Percentiles rank a stretch among this genome's conserved stretches.
Evolutionary conservation across 345 rosid species (phyloP).

Genomic region (Rhodamnia rubescens): DNA sequence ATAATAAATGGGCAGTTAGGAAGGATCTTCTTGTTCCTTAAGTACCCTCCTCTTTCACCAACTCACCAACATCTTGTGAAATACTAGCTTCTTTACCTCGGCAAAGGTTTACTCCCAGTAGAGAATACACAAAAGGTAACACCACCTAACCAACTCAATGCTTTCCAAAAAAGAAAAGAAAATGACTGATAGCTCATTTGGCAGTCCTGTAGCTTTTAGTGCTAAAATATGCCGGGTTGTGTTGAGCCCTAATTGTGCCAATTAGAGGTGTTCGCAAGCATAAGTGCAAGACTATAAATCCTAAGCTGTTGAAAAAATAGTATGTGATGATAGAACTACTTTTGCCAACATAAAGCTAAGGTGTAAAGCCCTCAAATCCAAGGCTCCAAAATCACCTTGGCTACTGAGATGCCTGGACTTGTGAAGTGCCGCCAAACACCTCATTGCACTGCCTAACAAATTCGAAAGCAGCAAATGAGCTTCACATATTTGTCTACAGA

Average conservation of each 20-base stretch:
- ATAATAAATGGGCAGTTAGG: slow-evolving; percentile 22
- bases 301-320: neutral
- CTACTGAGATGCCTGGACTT: neutral
- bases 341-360: neutral
- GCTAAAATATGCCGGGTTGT: neutral
- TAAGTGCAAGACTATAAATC: neutral
- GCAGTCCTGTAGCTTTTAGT: neutral
- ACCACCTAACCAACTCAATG: neutral
- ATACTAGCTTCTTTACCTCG: neutral
- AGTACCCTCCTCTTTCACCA: slow-evolving; percentile 10
- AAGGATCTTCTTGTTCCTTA: slow-evolving; percentile 3
- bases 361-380: neutral
- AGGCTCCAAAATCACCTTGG: neutral
- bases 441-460: neutral
- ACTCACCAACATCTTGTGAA: slow-evolving; percentile 7
- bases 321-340: neutral
- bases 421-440: neutral
- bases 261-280: neutral
- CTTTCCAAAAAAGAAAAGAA: neutral
- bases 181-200: neutral
- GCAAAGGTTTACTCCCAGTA: neutral
- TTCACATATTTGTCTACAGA: neutral
- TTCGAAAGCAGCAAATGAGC: neutral
- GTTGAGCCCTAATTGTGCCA: neutral
- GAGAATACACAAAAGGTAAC: neutral